Percentiles rank a stretch among this genome's conserved stretches.
These are phyloP conservation scores for Chlorella sp. DNA, from an alignment of 139 green algal species.

Conservation along the genomic window DNA sequence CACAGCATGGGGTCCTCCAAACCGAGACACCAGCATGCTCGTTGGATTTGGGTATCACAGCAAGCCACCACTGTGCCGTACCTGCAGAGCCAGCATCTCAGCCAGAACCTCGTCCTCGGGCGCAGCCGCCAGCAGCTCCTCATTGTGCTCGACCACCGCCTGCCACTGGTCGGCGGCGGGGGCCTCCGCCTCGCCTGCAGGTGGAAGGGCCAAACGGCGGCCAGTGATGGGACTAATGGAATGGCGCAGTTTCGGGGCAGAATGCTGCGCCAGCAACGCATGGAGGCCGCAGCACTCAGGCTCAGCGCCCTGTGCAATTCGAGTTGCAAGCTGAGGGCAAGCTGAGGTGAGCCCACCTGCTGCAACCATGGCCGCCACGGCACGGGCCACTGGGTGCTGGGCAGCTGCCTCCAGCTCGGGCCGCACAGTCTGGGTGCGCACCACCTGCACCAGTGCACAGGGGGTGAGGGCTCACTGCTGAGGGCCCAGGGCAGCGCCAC, in stretches of 20 bases:
- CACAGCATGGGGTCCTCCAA: too few species aligned
- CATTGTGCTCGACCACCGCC: constrained; percentile 37
- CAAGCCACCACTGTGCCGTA: background rate
- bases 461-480: too few species aligned
- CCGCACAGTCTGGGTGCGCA: background rate
- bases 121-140: constrained; percentile 63
- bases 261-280: background rate
- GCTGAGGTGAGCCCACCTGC: background rate
- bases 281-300: background rate
- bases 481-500: too few species aligned
- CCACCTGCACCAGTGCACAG: too few species aligned
- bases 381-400: constrained; percentile 38
- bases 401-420: background rate
- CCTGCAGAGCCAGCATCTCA: constrained; percentile 81
- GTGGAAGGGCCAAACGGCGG: too few species aligned
- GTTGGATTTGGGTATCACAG: too few species aligned
- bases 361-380: constrained; percentile 45
- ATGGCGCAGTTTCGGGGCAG: too few species aligned
- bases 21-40: too few species aligned
- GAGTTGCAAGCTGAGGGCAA: background rate
- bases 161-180: constrained; percentile 59
- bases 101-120: constrained; percentile 86
- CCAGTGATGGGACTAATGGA: too few species aligned
- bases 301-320: background rate
- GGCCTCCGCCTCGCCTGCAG: constrained; percentile 6